Base-by-base conservation (phyloP, 768 basidiomycete genomes). In the Suillus placidus region DNA sequence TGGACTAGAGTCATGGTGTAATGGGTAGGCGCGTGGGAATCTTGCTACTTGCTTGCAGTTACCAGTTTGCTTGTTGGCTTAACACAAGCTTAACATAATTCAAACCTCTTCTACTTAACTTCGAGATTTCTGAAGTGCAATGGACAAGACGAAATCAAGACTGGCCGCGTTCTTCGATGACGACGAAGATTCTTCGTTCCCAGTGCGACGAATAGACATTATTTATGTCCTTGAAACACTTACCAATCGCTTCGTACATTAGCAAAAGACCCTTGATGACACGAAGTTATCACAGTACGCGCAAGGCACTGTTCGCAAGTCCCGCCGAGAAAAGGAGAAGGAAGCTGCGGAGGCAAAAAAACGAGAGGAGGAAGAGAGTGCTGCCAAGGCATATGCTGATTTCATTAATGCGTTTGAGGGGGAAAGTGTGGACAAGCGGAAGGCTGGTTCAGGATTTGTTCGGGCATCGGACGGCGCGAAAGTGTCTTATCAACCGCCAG, bases 321-420 rank as follows among this genome's bases (percentile, higher is more conserved):
- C 95, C 18, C 89, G 91, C 65, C 84, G 92, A 69, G 96, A 99
- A 79, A 91, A 92, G 72, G 97, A 99, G 74, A 89, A 89, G 72
- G 96, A 98, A 72, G 91, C 90, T 58, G 96, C 93, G 42, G 95
- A 96, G 72, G 90, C 89, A 45, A 97, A 95, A 79, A 89, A 89
- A 71, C 86, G 83, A 68, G 92, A 93, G 73, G 93, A 94, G 72
- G 93, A 94, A 73, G 88, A 88, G 60, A 83, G 85, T 69, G 92
- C 92, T 51, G 92, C 88, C 5, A 88, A 85, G 70, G 92, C 90
- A 3, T 92, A 91, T 72, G 89, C 89, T 32, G 94, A 95, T 70
- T 96, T 94, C 75, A 73, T 95, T 69, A 89, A 93, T 68, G 88
- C 88, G 26, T 95, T 95, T 71, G 92, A 95, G 56, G 89, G 89